Percentiles rank a stretch among this genome's conserved stretches.
Evolutionary conservation across 2,329 filamentous ascomycete species (phyloP).

Genomic region (Ophiostoma perfectum): DNA sequence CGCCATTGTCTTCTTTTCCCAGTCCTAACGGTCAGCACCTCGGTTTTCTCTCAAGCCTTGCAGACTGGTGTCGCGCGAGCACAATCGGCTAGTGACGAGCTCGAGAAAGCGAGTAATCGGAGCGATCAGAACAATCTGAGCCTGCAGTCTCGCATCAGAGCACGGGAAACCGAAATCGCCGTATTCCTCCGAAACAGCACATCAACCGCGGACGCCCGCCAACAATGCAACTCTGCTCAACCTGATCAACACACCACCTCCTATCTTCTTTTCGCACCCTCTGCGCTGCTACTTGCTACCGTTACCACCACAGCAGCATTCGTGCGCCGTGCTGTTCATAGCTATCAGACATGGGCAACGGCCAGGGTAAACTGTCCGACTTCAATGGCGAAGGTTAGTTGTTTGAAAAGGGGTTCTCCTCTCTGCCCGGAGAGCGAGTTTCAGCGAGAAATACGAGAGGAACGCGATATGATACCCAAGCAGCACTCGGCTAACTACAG

Average conservation of each 20-base stretch:
- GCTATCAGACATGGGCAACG: constrained; percentile 70
- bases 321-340: neutral
- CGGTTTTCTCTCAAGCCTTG: neutral
- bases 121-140: neutral
- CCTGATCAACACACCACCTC: neutral
- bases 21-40: neutral
- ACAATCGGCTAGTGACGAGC: neutral
- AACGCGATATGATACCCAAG: too few relatives aligned
- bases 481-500: neutral
- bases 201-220: neutral
- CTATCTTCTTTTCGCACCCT: neutral
- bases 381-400: constrained; percentile 84
- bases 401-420: constrained; percentile 31
- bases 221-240: constrained; percentile 17
- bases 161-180: too few relatives aligned
- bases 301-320: neutral
- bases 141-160: neutral
- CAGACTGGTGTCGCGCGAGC: neutral
- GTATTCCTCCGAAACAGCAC: too few relatives aligned
- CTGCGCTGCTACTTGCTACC: neutral
- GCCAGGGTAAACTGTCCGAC: constrained; percentile 87
- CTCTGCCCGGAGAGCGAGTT: neutral
- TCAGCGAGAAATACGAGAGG: neutral
- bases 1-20: neutral
- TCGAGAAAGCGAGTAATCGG: neutral